Evolutionary conservation across 2,329 filamentous ascomycete genomes (phyloP), one percentile per base, ranked within the genome.

Genomic region (Plectosphaerella plurivora): DNA sequence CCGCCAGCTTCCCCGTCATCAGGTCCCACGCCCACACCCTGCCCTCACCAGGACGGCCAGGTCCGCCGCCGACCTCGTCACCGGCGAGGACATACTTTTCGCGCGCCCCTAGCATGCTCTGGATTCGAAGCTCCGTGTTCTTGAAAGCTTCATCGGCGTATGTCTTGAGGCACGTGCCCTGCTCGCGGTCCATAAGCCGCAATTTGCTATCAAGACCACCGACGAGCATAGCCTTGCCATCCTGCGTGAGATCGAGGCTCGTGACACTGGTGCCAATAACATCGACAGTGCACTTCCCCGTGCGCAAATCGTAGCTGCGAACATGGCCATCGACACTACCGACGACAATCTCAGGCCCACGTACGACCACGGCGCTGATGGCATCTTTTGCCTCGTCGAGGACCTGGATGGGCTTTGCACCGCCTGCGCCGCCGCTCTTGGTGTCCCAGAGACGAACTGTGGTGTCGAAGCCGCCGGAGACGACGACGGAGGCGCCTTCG

Each of bases 291-390:
- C 85, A 77, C 50, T 75, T 76, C 0, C 92, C 92, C 77, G 83
- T 88, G 51, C 91, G 79, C 41, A 96, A 71, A 71, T 97, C 93
- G 71, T 97, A 97, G 54, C 78, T 78, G 51, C 93, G 76, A 1
- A 95, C 82, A 53, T 88, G 77, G 3, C 92, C 92, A 70, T 97
- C 93, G 52, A 96, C 89, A 66, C 89, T 92, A 1, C 87, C 91
- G 1, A 82, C 79, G 2, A 91, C 69, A 48, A 97, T 82, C 68
- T 84, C 80, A 8, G 73, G 63, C 1, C 73, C 78, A 16, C 72
- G 64, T 15, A 79, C 75, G 0, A 59, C 75, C 6, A 84, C 64
- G 48, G 68, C 70, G 22, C 71, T 79, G 24, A 92, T 76, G 50
- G 83, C 81, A 66, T 96, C 91, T 58, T 77, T 80, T 6, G 90